A percentile compares a stretch with the other conserved stretches of the same genome.
These are phyloP conservation scores for Ophiostoma triangulosporum DNA, from an alignment of 2,329 filamentous ascomycete genomes.

Conservation along the genomic window DNA sequence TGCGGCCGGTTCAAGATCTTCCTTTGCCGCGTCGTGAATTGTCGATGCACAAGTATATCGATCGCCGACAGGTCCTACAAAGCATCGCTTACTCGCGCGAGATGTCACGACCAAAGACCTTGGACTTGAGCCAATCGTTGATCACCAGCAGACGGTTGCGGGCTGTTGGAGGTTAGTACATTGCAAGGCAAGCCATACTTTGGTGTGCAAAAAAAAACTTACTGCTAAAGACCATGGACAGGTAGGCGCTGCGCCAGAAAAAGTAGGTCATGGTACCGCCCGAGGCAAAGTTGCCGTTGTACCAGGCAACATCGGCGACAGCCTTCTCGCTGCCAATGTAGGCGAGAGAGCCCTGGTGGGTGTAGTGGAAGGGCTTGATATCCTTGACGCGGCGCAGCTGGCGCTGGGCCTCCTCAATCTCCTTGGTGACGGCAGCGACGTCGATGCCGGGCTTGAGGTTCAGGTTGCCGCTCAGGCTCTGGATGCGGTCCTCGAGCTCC, in stretches of 20 bases:
- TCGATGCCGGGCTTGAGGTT: constrained; percentile 50
- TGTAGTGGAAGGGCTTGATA: constrained; percentile 96
- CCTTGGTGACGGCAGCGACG: constrained; percentile 50
- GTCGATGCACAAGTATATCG: neutral
- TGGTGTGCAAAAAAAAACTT: constrained; percentile 35
- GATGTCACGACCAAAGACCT: constrained; percentile 90
- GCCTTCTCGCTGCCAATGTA: constrained; percentile 97
- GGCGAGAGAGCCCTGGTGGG: constrained; percentile 88
- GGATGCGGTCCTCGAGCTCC: constrained; percentile 62
- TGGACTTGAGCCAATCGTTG: constrained; percentile 94
- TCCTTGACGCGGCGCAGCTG: constrained; percentile 82
- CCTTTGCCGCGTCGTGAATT: neutral
- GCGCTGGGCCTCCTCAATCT: constrained; percentile 81
- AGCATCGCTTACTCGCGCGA: constrained; percentile 57
- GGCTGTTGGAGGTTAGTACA: constrained; percentile 40
- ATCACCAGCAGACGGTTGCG: constrained; percentile 89
- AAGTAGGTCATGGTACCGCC: constrained; percentile 91
- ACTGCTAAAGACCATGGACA: constrained; percentile 99
- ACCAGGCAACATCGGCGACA: constrained; percentile 93
- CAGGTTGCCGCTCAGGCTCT: constrained; percentile 48
- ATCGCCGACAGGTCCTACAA: neutral
- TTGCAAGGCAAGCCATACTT: neutral
- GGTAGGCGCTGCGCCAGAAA: constrained; percentile 95
- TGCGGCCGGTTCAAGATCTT: neutral
- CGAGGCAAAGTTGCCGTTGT: constrained; percentile 89